These are phyloP conservation scores for Symbiotaphrina buchneri DNA, from an alignment of 495 filamentous ascomycete species.

Conservation along the genomic window DNA sequence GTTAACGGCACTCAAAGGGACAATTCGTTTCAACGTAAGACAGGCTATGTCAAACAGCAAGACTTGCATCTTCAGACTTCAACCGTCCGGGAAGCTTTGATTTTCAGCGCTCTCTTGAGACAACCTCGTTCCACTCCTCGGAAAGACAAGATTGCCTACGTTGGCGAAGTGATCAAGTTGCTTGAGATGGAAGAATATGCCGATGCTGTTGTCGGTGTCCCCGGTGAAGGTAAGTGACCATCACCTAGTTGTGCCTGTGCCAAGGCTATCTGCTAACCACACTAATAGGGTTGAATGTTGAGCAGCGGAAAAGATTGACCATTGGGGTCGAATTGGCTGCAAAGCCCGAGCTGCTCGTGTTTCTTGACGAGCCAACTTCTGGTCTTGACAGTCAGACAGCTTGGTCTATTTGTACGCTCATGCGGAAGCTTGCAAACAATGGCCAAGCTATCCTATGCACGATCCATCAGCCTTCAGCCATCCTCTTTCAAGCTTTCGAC, in stretches of 20 bases:
- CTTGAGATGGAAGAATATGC: slow-evolving; percentile 33
- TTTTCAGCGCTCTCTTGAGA: slow-evolving; percentile 33
- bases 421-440: slow-evolving; percentile 8
- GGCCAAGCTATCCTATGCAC: slow-evolving; percentile 52
- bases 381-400: slow-evolving; percentile 42
- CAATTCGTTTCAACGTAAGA: slow-evolving; percentile 13
- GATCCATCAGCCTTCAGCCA: slow-evolving; percentile 55
- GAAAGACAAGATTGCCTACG: slow-evolving; percentile 35
- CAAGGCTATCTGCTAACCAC: too few species aligned
- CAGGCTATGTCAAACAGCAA: slow-evolving; percentile 36
- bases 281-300: slow-evolving; percentile 29
- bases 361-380: slow-evolving; percentile 60
- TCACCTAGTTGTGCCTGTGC: too few species aligned
- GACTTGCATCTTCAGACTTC: slow-evolving; percentile 35
- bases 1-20: slow-evolving; percentile 21
- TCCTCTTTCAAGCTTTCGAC: slow-evolving; percentile 56
- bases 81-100: slow-evolving; percentile 38
- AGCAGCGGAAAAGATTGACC: slow-evolving; percentile 43
- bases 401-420: slow-evolving; percentile 38
- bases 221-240: slow-evolving; percentile 29
- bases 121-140: slow-evolving; percentile 24
- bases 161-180: slow-evolving; percentile 31
- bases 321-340: slow-evolving; percentile 46
- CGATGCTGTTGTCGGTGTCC: slow-evolving; percentile 26
- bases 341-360: slow-evolving; percentile 45